phyloP scores from a whole-genome alignment of 2,329 filamentous ascomycete genomes.

The Colletotrichum tofieldiae region DNA sequence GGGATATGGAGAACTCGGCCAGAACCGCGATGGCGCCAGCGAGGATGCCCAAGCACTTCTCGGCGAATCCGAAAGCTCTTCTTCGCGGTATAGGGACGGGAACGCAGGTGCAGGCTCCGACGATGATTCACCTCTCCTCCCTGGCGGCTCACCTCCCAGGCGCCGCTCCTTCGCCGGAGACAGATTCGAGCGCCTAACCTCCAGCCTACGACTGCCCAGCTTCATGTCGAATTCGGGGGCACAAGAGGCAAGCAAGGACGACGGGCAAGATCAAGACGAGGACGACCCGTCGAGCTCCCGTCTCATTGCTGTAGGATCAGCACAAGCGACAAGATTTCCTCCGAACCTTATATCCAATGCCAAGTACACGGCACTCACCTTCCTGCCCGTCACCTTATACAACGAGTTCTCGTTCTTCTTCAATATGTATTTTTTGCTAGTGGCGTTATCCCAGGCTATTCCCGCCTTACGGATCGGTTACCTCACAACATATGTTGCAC shows the following conservation, averaged over 20 bases:
- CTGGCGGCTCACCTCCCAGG: constrained; percentile 55
- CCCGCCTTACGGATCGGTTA: constrained; percentile 93
- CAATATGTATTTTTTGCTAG: constrained; percentile 98
- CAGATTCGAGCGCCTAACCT: constrained; percentile 62
- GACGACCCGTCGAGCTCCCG: constrained; percentile 81
- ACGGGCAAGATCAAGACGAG: constrained; percentile 66
- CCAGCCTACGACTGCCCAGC: constrained; percentile 75
- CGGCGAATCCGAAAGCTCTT: constrained; percentile 71
- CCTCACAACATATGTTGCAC: constrained; percentile 93
- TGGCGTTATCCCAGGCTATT: constrained; percentile 94
- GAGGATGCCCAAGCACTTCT: constrained; percentile 80
- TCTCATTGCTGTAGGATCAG: constrained; percentile 81
- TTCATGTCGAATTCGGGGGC: constrained; percentile 69
- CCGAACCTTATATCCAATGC: constrained; percentile 95
- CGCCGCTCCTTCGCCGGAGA: constrained; percentile 58
- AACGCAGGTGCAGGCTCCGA: constrained; percentile 61
- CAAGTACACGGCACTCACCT: constrained; percentile 96
- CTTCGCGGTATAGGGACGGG: constrained; percentile 71
- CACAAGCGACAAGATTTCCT: constrained; percentile 84
- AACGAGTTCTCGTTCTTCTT: constrained; percentile 99
- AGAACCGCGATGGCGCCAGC: constrained; percentile 69
- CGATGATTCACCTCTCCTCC: constrained; percentile 82
- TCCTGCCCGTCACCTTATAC: constrained; percentile 93
- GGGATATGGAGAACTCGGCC: constrained; percentile 74
- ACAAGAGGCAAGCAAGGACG: constrained; percentile 55